phyloP scores from a whole-genome alignment of 2,329 filamentous ascomycete species.

The Colletotrichum sublineola region DNA sequence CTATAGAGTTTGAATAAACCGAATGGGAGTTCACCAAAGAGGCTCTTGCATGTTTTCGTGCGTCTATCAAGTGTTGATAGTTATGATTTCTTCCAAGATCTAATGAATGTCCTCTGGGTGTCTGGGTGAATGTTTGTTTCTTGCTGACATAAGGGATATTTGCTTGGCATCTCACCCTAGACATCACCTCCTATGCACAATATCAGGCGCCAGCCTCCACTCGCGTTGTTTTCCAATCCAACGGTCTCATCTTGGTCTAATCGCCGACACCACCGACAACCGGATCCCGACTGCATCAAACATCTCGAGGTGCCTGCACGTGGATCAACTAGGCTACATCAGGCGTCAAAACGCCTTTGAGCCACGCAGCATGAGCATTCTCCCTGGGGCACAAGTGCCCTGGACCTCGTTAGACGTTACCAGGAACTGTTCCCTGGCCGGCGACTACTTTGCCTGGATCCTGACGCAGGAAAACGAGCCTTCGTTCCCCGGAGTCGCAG shows the following conservation, averaged over 20 bases:
- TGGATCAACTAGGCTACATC: neutral
- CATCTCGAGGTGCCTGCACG: neutral
- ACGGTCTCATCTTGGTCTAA: neutral
- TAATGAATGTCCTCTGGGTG: too few relatives aligned
- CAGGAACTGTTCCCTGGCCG: constrained; percentile 25
- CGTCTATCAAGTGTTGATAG: neutral
- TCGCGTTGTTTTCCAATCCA: too few relatives aligned
- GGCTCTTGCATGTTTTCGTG: neutral
- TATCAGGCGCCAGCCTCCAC: neutral
- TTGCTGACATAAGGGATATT: too few relatives aligned
- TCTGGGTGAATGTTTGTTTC: too few relatives aligned
- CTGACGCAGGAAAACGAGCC: constrained; percentile 21
- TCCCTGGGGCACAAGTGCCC: constrained; percentile 10
- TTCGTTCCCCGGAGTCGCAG: constrained; percentile 16
- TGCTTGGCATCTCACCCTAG: too few relatives aligned
- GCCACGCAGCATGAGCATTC: neutral
- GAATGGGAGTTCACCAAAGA: neutral
- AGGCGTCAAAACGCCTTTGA: too few relatives aligned
- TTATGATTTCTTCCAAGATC: too few relatives aligned
- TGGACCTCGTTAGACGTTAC: constrained; percentile 25
- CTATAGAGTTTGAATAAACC: neutral
- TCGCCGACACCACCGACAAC: neutral
- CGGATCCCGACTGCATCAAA: neutral
- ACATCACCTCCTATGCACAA: too few relatives aligned
- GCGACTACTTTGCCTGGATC: constrained; percentile 35